These are phyloP conservation scores for Trichoderma guizhouense DNA, from an alignment of 2,329 filamentous ascomycete species.

Conservation along the genomic window DNA sequence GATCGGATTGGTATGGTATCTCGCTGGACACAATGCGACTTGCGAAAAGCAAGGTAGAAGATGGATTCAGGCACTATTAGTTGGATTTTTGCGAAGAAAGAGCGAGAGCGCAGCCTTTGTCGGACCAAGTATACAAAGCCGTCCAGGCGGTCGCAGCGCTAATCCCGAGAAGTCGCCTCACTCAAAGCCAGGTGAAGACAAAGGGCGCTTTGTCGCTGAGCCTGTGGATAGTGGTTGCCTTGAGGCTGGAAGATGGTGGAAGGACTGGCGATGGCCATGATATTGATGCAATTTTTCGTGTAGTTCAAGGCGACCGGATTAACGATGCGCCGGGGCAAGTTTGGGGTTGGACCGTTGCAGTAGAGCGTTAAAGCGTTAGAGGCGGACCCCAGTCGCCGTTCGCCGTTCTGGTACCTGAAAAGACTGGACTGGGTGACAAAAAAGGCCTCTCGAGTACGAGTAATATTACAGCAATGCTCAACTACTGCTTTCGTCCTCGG, in stretches of 20 bases:
- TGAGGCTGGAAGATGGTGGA: slow-evolving; percentile 10
- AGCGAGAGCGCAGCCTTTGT: neutral
- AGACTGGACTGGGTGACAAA: neutral
- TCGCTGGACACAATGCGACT: slow-evolving; percentile 5
- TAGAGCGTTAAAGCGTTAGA: neutral
- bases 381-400: neutral
- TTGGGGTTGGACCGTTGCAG: neutral
- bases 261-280: slow-evolving; percentile 12
- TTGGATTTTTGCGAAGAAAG: neutral
- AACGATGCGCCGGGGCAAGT: slow-evolving; percentile 5
- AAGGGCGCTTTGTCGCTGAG: neutral
- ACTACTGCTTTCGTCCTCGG: slow-evolving; percentile 10
- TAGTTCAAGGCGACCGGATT: slow-evolving; percentile 16
- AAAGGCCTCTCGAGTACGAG: neutral
- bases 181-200: slow-evolving; percentile 6
- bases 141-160: slow-evolving; percentile 7
- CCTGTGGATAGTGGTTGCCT: neutral
- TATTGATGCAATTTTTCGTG: slow-evolving; percentile 19
- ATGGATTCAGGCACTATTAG: slow-evolving; percentile 3
- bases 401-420: neutral
- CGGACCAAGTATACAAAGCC: neutral
- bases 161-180: slow-evolving; percentile 11
- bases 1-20: slow-evolving; percentile 6
- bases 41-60: neutral
- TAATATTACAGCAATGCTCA: neutral